phyloP scores from a whole-genome alignment of 2,329 filamentous ascomycete species.

The Fusarium agapanthi region DNA sequence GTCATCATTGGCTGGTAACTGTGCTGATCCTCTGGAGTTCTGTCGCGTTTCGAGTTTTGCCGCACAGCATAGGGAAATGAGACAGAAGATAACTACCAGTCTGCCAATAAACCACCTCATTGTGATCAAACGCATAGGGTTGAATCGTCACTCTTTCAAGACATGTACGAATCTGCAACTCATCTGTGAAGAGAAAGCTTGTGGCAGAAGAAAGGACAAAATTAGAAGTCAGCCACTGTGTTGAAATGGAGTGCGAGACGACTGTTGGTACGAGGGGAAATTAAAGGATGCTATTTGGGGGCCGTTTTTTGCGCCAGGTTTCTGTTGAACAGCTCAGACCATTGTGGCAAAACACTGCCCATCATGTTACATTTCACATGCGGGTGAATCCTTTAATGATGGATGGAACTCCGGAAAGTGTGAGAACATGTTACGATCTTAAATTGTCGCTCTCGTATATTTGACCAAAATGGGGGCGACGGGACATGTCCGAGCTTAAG shows the following conservation, averaged over 20 bases:
- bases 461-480: fast-evolving
- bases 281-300: neutral
- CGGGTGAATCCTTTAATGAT: neutral
- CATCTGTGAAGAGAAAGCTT: fast-evolving
- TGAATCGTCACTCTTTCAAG: fast-evolving
- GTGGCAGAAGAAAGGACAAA: fast-evolving
- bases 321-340: neutral
- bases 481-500: neutral
- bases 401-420: fast-evolving
- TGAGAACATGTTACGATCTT: neutral
- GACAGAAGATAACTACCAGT: neutral
- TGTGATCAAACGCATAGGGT: fast-evolving
- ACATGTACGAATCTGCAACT: neutral
- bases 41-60: neutral
- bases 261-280: neutral
- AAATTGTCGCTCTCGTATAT: neutral
- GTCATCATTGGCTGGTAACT: neutral
- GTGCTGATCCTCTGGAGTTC: neutral
- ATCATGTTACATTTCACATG: neutral
- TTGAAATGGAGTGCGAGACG: too few species aligned
- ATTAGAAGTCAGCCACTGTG: too few species aligned
- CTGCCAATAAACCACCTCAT: neutral
- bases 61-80: fast-evolving
- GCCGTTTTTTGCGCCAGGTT: neutral
- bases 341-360: too few species aligned